Evolutionary conservation across 176 grass and related monocot species (phyloP).

Genomic region (Cenchrus fungigraminus): DNA sequence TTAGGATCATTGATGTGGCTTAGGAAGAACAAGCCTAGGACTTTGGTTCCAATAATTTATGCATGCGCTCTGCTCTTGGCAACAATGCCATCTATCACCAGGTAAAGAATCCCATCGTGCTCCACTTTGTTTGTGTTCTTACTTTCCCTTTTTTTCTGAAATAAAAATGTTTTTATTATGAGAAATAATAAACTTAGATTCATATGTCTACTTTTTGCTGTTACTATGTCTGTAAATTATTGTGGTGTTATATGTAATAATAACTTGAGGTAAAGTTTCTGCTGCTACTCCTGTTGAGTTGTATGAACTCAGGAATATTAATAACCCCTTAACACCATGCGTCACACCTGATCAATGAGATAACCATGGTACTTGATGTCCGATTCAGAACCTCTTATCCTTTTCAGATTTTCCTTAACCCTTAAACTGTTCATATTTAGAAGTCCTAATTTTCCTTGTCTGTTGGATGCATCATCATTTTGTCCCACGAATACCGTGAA

Average conservation of each 20-base stretch:
- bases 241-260: constrained; percentile 8
- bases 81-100: constrained; percentile 97
- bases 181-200: constrained; percentile 21
- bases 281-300: no score
- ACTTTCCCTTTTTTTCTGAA: background rate
- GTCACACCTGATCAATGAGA: constrained; percentile 7
- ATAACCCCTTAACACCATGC: background rate
- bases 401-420: background rate
- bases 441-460: background rate
- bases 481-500: background rate
- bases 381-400: background rate
- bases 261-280: background rate
- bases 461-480: background rate
- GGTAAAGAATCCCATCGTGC: constrained; percentile 49
- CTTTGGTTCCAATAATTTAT: constrained; percentile 94
- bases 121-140: constrained; percentile 33
- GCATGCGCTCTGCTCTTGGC: constrained; percentile 86
- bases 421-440: background rate
- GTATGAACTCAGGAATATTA: constrained; percentile 11
- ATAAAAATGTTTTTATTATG: constrained; percentile 7
- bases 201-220: background rate
- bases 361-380: constrained; percentile 11
- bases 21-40: constrained; percentile 96
- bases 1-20: constrained; percentile 98
- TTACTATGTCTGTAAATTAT: background rate